Conservation (phyloP, 108 stramenopile genomes). For the Cylindrotheca fusiformis region DNA sequence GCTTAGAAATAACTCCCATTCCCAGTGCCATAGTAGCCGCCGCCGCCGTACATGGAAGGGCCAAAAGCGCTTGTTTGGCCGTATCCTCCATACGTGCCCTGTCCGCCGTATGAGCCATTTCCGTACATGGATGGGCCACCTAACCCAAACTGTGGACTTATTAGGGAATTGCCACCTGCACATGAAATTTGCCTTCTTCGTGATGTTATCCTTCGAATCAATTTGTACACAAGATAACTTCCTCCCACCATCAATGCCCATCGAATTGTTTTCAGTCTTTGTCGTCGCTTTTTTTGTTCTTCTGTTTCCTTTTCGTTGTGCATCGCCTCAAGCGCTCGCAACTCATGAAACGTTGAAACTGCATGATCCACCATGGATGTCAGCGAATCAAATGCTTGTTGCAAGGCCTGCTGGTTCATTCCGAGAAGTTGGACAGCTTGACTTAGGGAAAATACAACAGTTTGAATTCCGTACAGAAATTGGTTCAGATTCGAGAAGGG, state of each 20-base stretch:
- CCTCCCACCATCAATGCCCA: constrained; percentile 58
- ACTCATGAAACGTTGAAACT: constrained; percentile 52
- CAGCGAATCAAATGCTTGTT: constrained; percentile 62
- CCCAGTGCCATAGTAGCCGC: constrained; percentile 3
- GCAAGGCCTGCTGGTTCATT: constrained; percentile 79
- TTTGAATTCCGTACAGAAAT: constrained; percentile 73
- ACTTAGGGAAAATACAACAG: constrained; percentile 71
- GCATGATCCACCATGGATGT: constrained; percentile 76
- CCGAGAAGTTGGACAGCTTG: constrained; percentile 83
- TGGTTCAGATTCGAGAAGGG: constrained; percentile 64
- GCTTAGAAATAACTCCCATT: neutral
- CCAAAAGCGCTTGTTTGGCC: constrained; percentile 5
- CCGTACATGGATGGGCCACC: neutral
- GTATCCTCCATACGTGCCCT: constrained; percentile 6
- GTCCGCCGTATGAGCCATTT: neutral
- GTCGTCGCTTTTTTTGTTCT: constrained; percentile 36
- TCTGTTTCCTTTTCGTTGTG: constrained; percentile 29
- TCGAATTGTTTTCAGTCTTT: constrained; percentile 67
- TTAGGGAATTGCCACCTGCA: neutral
- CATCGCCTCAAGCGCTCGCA: constrained; percentile 45
- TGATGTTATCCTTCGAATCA: constrained; percentile 40
- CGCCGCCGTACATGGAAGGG: constrained; percentile 20
- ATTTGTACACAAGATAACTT: constrained; percentile 54
- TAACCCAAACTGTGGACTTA: neutral
- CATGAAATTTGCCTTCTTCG: neutral